Evolutionary conservation across 805 yeast genomes (phyloP), one percentile per base, ranked within the genome.

Genomic region (Saccharomycopsis javanensis): DNA sequence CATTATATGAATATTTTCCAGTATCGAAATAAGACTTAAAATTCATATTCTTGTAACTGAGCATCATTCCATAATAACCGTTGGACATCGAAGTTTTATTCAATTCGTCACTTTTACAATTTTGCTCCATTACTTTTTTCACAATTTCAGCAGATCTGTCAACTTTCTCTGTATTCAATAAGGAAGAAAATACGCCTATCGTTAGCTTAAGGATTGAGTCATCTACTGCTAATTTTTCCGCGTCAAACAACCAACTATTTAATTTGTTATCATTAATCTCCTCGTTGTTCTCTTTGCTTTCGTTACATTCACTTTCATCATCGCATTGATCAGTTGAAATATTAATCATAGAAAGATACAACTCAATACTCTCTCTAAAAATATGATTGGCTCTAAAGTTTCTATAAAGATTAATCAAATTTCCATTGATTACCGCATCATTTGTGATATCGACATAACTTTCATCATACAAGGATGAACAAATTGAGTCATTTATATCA

Each of bases 341-440:
- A n/a, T 50, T 20, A 16, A 15, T 31, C 18, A 18, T 13, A 2
- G 38, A 18, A 18, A 55, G 20, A 50, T 28, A 31, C 8, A 37
- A 15, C 7, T 27, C 51, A 31, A 55, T n/a, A 28, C 33, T 38
- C 3, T 63, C 64, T 57, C 69, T 61, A 56, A 67, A 64, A 7
- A 69, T 46, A 56, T 68, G 71, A 58, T 67, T 68, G 10, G 69
- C 65, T 60, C 69, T 65, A 4, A 69, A 55, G 38, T 66, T 63
- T 18, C 63, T 60, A 4, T 66, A 46, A 2, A 66, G 34, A 1
- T 58, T 30, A 50, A 66, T 64, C 51, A 68, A 63, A 50, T 67
- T 69, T 35, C 53, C 35, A 20, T 50, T 53, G 4, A 64, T 63
- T 10, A 61, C 56, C 5, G 60, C 63, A 57, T 69, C 72, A 20